phyloP scores from a whole-genome alignment of 768 basidiomycete genomes.

The Tulasnella calospora region DNA sequence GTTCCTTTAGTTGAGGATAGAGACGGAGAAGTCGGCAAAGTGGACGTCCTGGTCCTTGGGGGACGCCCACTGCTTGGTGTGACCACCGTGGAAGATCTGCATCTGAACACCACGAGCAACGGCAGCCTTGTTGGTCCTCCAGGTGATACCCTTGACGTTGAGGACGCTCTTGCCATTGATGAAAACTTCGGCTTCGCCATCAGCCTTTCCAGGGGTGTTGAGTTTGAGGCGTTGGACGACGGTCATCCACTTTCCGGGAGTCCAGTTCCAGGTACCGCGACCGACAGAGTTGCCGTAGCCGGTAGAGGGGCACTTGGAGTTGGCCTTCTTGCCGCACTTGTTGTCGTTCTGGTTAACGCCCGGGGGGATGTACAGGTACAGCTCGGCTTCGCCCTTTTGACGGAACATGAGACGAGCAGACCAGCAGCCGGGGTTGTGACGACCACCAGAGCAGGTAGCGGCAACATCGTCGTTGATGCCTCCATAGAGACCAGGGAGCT shows the following conservation, averaged over 20 bases:
- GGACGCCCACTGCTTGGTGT: conserved; percentile 20
- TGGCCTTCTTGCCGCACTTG: conserved; percentile 45
- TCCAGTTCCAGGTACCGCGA: conserved; percentile 61
- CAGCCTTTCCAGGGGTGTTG: conserved; percentile 62
- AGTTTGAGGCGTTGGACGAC: conserved; percentile 64
- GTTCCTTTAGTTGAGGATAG: neutral
- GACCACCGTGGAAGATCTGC: conserved; percentile 22
- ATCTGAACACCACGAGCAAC: conserved; percentile 17
- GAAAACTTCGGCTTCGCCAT: conserved; percentile 45
- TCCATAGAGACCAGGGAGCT: conserved; percentile 67
- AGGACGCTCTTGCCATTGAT: conserved; percentile 21
- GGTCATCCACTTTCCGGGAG: conserved; percentile 61
- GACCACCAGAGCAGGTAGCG: conserved; percentile 60
- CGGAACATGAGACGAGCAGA: conserved; percentile 69
- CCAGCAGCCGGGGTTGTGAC: conserved; percentile 58
- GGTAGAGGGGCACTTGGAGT: conserved; percentile 41
- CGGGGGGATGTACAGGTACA: conserved; percentile 64
- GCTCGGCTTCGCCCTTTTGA: conserved; percentile 56
- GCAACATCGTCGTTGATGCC: conserved; percentile 49
- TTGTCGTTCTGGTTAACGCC: conserved; percentile 8
- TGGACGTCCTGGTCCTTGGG: conserved; percentile 21
- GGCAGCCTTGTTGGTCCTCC: neutral
- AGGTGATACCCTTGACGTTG: conserved; percentile 8
- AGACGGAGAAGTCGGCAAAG: conserved; percentile 26
- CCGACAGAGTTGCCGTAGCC: conserved; percentile 61